phyloP scores from a whole-genome alignment of 768 basidiomycete genomes.

The Panaeolus papilionaceus region DNA sequence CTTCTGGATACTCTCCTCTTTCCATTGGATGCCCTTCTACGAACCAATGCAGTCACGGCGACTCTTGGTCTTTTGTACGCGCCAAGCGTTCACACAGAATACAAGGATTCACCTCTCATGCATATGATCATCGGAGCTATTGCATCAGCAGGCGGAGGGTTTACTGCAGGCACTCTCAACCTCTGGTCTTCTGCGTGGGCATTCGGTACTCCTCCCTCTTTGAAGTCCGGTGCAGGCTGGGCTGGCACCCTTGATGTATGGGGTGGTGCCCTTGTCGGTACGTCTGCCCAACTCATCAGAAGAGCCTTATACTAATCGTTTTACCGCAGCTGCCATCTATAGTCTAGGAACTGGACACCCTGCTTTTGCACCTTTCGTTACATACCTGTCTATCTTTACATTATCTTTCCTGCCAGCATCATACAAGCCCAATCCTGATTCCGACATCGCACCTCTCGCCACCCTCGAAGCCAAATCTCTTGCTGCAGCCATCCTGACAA shows the following conservation, averaged over 20 bases:
- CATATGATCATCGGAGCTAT: conserved; percentile 55
- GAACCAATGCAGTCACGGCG: conserved; percentile 46
- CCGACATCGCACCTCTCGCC: conserved; percentile 30
- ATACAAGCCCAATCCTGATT: conserved; percentile 29
- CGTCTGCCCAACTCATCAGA: conserved; percentile 21
- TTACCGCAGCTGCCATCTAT: conserved; percentile 36
- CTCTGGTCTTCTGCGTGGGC: conserved; percentile 52
- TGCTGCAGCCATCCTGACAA: conserved; percentile 36
- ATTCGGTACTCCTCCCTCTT: conserved; percentile 51
- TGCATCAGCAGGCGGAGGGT: conserved; percentile 53
- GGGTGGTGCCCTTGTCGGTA: conserved; percentile 55
- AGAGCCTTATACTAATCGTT: neutral
- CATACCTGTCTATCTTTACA: conserved; percentile 28
- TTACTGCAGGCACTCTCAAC: conserved; percentile 48
- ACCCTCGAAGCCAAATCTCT: conserved; percentile 40
- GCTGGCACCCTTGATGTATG: conserved; percentile 55
- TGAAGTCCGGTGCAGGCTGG: conserved; percentile 45
- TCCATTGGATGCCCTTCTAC: conserved; percentile 56
- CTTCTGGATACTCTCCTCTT: conserved; percentile 51
- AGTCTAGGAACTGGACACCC: conserved; percentile 37
- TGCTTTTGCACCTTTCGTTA: conserved; percentile 34
- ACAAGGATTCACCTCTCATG: conserved; percentile 46
- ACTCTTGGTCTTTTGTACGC: conserved; percentile 42
- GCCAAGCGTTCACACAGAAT: conserved; percentile 40
- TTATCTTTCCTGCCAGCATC: conserved; percentile 26